These are phyloP conservation scores for Wickerhamomyces chambardii DNA, from an alignment of 805 yeast species.

Conservation along the genomic window DNA sequence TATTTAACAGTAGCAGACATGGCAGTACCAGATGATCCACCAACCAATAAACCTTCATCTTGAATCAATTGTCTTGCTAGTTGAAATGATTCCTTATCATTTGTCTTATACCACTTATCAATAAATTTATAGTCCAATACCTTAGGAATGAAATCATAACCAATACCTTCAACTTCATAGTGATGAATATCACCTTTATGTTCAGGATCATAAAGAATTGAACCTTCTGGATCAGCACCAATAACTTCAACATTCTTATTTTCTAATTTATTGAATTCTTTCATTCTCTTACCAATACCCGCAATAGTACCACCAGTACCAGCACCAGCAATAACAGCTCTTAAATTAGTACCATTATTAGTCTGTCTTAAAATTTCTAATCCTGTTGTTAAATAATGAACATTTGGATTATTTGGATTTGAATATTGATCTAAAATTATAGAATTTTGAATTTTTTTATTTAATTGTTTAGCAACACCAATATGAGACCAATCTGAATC, in stretches of 20 bases:
- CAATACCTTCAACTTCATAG: constrained; percentile 85
- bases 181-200: constrained; percentile 43
- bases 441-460: constrained; percentile 55
- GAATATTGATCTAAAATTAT: constrained; percentile 95
- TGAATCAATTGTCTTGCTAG: constrained; percentile 75
- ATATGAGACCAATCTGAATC: too few species aligned
- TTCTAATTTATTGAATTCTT: too few species aligned
- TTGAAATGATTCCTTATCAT: constrained; percentile 70
- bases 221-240: constrained; percentile 94
- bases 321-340: constrained; percentile 87
- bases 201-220: constrained; percentile 76
- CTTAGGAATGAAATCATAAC: constrained; percentile 82
- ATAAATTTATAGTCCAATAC: constrained; percentile 59
- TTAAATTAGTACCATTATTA: constrained; percentile 52
- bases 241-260: constrained; percentile 31
- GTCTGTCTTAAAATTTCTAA: constrained; percentile 86
- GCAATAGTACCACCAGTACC: constrained; percentile 97
- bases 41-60: constrained; percentile 82
- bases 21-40: constrained; percentile 87
- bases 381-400: constrained; percentile 78
- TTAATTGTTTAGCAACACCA: constrained; percentile 88
- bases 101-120: constrained; percentile 81
- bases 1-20: constrained; percentile 70
- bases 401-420: constrained; percentile 82
- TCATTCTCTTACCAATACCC: constrained; percentile 79